Conservation (phyloP, 805 yeast genomes). For the Candida xiaguanensis region DNA sequence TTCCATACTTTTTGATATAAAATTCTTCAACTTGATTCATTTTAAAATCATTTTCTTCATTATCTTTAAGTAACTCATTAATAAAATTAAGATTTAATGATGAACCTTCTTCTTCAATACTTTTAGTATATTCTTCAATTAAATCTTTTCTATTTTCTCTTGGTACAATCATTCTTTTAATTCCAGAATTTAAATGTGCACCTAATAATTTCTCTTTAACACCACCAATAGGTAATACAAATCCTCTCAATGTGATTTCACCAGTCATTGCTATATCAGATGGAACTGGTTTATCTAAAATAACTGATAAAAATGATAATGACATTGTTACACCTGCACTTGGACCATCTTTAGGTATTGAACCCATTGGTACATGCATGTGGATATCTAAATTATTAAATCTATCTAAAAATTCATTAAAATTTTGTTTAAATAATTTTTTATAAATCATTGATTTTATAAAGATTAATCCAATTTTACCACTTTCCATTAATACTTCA, state of each 20-base stretch:
- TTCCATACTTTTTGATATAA: conserved; percentile 51
- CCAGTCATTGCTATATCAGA: conserved; percentile 77
- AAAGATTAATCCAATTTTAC: conserved; percentile 72
- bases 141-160: conserved; percentile 66
- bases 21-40: conserved; percentile 42
- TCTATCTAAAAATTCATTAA: conserved; percentile 32
- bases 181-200: conserved; percentile 58
- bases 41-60: conserved; percentile 27
- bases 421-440: conserved; percentile 27
- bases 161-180: conserved; percentile 63
- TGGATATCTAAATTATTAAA: conserved; percentile 56
- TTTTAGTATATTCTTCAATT: conserved; percentile 48
- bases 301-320: conserved; percentile 41
- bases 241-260: conserved; percentile 75
- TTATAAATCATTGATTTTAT: conserved; percentile 53
- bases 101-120: conserved; percentile 28
- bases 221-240: conserved; percentile 80
- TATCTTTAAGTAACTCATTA: conserved; percentile 35
- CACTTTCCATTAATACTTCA: conserved; percentile 75
- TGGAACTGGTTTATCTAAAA: conserved; percentile 42
- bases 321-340: conserved; percentile 50
- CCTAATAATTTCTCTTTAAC: conserved; percentile 73
- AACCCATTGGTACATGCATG: conserved; percentile 48
- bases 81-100: conserved; percentile 18
- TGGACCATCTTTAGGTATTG: conserved; percentile 46